Evolutionary conservation across 2,329 filamentous ascomycete genomes (phyloP), one percentile per base, ranked within the genome.

Genomic region (Nigrospora sphaerica): DNA sequence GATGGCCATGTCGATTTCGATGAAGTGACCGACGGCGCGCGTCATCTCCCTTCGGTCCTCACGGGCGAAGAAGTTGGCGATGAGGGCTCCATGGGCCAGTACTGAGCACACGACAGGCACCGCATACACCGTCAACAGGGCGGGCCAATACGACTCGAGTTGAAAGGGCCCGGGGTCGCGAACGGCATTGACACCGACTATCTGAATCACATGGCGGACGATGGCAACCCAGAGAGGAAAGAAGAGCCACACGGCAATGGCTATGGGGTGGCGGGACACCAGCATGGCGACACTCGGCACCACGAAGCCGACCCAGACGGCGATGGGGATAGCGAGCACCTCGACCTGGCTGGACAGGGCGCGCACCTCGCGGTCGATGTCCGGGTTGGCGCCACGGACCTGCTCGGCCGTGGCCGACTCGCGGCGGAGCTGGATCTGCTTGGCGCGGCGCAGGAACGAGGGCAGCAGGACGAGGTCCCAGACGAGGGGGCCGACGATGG

Each of bases 301-400:
- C 38, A 73, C 62, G 52, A 67, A 78, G 32, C 75, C 75, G 11
- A 74, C 40, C 0, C 68, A 64, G 0, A 78, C 69, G 19, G 70
- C 71, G 23, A 70, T 52, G 9, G 76, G 74, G 17, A 79, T 76
- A 23, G 80, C 80, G 47, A 81, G 69, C 48, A 77, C 74, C 59
- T 85, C 81, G 3, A 76, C 64, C 18, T 61, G 62, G 7, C 64
- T 62, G 12, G 46, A 37, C 12, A 78, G 59, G 48, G 70, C 66
- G 10, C 72, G 65, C 49, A 58, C 51, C 33, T 58, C 46, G 42
- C 55, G 47, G 37, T 60, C 61, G 34, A 64, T 53, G 11, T 57
- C 57, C 9, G 61, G 59, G 46, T 65, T 57, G 16, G 51, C 46
- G 19, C 52, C 51, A 12, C 56, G 49, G 6, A 57, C 49, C 17